These are phyloP conservation scores for Aspergillus spinulosporus DNA, from an alignment of 2,329 filamentous ascomycete species.

Conservation along the genomic window DNA sequence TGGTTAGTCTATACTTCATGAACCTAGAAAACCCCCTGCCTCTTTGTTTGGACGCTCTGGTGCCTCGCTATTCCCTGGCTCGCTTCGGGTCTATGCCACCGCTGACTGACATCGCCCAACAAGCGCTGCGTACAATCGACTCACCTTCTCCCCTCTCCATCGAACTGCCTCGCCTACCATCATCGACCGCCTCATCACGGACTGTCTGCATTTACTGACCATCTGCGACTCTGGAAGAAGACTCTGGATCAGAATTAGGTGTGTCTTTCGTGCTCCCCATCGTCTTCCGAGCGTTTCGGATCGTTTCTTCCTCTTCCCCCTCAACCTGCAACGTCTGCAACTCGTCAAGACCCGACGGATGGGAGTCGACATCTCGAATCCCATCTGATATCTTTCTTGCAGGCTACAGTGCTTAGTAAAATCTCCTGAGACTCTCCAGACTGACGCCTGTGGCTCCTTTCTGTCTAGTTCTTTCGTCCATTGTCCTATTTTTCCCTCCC, in stretches of 20 bases:
- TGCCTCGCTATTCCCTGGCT: conserved; percentile 19
- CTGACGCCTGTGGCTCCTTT: conserved; percentile 26
- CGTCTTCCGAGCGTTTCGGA: conserved; percentile 35
- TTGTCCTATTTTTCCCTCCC: conserved; percentile 29
- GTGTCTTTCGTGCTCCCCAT: conserved; percentile 35
- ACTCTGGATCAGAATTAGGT: conserved; percentile 34
- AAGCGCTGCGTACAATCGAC: conserved; percentile 39
- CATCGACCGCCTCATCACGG: conserved; percentile 24
- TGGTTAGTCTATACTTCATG: conserved; percentile 15
- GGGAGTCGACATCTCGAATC: conserved; percentile 21
- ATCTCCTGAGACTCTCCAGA: conserved; percentile 24
- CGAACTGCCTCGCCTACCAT: conserved; percentile 23
- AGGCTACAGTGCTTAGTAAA: conserved; percentile 24
- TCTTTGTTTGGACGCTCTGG: conserved; percentile 2
- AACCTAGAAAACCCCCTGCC: not conserved
- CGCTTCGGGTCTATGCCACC: conserved; percentile 31
- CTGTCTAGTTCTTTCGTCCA: conserved; percentile 28
- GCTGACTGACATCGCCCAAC: conserved; percentile 43
- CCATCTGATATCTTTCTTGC: conserved; percentile 16
- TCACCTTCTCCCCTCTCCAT: conserved; percentile 26
- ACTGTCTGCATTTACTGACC: conserved; percentile 23
- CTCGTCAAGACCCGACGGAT: conserved; percentile 32
- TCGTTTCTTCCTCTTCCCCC: conserved; percentile 32
- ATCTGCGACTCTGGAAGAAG: conserved; percentile 34
- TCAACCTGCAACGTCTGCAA: conserved; percentile 30